phyloP scores from a whole-genome alignment of 2,329 filamentous ascomycete genomes.

The Ophiostoma fasciatum region DNA sequence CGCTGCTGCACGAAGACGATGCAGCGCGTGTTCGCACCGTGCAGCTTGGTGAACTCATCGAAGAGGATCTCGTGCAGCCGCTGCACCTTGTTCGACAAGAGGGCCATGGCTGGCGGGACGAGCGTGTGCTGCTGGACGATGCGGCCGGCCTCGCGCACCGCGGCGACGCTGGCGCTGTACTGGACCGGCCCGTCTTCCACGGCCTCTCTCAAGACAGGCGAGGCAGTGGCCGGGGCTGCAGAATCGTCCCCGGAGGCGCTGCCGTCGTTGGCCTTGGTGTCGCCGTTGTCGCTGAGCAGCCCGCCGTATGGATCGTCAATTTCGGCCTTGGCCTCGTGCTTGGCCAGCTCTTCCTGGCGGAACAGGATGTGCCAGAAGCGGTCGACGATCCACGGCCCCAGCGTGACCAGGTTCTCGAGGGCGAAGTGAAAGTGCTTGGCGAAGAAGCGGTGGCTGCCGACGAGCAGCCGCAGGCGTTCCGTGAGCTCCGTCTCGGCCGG shows the following conservation, averaged over 20 bases:
- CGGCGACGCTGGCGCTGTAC: constrained; percentile 21
- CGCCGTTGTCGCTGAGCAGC: constrained; percentile 7
- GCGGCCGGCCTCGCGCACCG: constrained; percentile 42
- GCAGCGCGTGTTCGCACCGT: constrained; percentile 42
- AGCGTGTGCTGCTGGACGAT: constrained; percentile 40
- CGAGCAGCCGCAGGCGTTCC: constrained; percentile 32
- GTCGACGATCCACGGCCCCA: constrained; percentile 79
- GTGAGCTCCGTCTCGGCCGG: constrained; percentile 52
- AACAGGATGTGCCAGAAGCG: constrained; percentile 62
- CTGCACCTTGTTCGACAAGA: constrained; percentile 60
- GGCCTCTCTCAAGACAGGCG: not conserved
- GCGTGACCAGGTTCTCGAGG: constrained; percentile 41
- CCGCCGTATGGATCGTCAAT: no score
- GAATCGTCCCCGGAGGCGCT: not conserved
- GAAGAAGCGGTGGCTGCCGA: constrained; percentile 32
- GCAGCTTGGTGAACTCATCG: constrained; percentile 43
- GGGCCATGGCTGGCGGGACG: constrained; percentile 15
- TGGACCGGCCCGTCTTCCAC: not conserved
- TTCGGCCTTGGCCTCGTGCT: constrained; percentile 41
- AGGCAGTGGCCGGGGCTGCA: no score
- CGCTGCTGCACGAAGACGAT: constrained; percentile 80
- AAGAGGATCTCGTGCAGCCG: constrained; percentile 43
- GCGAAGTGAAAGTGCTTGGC: constrained; percentile 44
- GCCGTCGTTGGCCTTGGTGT: constrained; percentile 33
- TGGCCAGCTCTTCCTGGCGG: constrained; percentile 43